A percentile compares a stretch with the other conserved stretches of the same genome.
phyloP scores from a whole-genome alignment of 2,329 filamentous ascomycete species.

The Blastomyces percursus region DNA sequence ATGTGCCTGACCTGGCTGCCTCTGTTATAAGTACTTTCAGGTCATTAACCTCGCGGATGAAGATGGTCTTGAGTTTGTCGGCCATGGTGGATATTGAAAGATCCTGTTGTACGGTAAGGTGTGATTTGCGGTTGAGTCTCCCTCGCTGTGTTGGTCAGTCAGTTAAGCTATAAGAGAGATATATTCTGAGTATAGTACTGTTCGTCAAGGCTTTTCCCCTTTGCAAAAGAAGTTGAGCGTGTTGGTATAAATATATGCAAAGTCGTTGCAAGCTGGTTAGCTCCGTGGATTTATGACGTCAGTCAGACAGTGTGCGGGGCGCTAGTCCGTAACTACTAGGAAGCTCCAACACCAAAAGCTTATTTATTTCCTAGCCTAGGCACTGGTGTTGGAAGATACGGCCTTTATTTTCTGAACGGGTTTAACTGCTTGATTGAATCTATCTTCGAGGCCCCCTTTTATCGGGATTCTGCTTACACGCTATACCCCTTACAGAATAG shows the following conservation, averaged over 20 bases:
- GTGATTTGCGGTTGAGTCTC: background rate
- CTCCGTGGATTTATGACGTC: too few relatives aligned
- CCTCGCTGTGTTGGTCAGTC: background rate
- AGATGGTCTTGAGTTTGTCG: conserved; percentile 47
- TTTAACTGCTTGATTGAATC: too few relatives aligned
- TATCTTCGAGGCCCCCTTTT: too few relatives aligned
- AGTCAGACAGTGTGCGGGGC: too few relatives aligned
- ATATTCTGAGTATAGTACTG: background rate
- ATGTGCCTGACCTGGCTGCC: conserved; percentile 64
- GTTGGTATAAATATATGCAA: background rate
- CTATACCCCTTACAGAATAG: too few relatives aligned
- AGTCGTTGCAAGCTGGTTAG: too few relatives aligned
- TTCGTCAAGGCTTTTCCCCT: background rate
- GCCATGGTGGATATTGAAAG: conserved; percentile 21
- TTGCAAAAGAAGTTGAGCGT: background rate
- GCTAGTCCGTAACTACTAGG: too few relatives aligned
- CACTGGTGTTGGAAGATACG: too few relatives aligned
- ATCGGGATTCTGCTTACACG: too few relatives aligned
- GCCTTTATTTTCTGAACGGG: too few relatives aligned
- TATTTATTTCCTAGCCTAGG: background rate
- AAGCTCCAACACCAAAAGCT: too few relatives aligned
- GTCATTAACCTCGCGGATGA: conserved; percentile 59
- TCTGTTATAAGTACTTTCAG: conserved; percentile 54
- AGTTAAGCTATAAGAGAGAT: background rate
- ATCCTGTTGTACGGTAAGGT: background rate